Evolutionary conservation across 352 stramenopile genomes (phyloP).

Genomic region (Globisporangium cystogenes): DNA sequence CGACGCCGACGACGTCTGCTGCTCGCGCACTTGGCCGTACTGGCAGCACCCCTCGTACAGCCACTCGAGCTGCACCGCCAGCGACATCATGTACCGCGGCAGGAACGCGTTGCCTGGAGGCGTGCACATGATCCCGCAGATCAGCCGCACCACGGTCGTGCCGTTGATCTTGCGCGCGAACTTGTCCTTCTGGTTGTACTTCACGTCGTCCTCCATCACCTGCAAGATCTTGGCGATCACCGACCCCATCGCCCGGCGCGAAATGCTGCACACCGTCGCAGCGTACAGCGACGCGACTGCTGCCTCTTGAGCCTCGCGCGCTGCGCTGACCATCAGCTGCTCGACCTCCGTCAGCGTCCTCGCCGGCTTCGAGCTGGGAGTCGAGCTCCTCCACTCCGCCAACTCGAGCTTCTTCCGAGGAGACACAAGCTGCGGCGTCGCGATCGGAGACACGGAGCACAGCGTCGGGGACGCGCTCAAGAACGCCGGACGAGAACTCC

Average conservation of each 20-base stretch:
- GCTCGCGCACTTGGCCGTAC: constrained; percentile 30
- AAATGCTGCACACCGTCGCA: constrained; percentile 77
- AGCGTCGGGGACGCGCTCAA: constrained; percentile 29
- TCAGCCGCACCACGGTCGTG: constrained; percentile 62
- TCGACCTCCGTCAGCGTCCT: constrained; percentile 40
- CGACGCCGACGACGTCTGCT: constrained; percentile 5
- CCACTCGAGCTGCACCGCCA: constrained; percentile 71
- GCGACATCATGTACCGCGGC: constrained; percentile 84
- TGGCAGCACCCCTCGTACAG: constrained; percentile 56
- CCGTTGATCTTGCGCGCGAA: constrained; percentile 63
- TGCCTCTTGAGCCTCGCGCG: constrained; percentile 56
- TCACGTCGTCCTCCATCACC: constrained; percentile 78
- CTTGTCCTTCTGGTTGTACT: constrained; percentile 49
- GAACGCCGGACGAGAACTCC: constrained; percentile 35
- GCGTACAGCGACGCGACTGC: constrained; percentile 76
- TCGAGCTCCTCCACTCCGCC: background rate
- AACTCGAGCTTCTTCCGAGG: constrained; percentile 1
- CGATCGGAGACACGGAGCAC: constrained; percentile 37
- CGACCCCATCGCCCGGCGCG: constrained; percentile 67
- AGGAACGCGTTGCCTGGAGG: constrained; percentile 61
- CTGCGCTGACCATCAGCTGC: constrained; percentile 42
- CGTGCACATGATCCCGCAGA: constrained; percentile 73
- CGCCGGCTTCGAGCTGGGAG: constrained; percentile 1
- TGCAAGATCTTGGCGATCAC: constrained; percentile 80
- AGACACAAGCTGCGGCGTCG: constrained; percentile 7